Evolutionary conservation across 768 basidiomycete genomes (phyloP), one percentile per base, ranked within the genome.

Genomic region (Strobilomyces confusus): DNA sequence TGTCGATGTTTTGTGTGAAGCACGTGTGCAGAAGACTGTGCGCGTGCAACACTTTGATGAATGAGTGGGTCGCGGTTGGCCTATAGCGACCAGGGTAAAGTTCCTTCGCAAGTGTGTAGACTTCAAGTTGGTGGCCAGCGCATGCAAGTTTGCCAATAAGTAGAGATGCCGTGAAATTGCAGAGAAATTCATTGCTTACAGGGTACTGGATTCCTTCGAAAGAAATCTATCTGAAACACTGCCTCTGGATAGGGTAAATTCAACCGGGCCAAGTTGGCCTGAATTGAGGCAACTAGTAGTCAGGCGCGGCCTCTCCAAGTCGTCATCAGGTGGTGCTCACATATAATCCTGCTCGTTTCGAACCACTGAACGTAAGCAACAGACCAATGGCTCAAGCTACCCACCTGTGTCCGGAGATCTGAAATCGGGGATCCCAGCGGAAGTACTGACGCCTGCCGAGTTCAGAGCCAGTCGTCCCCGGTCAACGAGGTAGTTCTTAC

Each of bases 1-100:
- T 95, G 66, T 98, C 95, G 51, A 93, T 93, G 64, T 94, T 95
- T 69, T 93, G 93, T 6, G 92, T 92, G 63, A 90, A 91, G 72
- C 88, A 90, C 38, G 77, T 85, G 56, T 82, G 80, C 1, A 99
- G 80, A 15, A 87, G 75, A 1, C 68, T 66, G 59, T 89, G 85
- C 33, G 81, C 72, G n/a, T 82, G 75, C 25, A 99, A 78, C 19
- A 98, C 79, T 32, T 80, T 81, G 63, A 97, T 81, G 72, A 98
- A 98, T 23, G 92, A 89, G 63, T 99, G 95, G 0, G 95, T 85
- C 1, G 81, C 69, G 0, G 95, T 97, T 1, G 97, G 95, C 15
- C 90, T 80, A 73, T 85, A 91, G 63, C 83, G 85, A 37, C 91
- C 93, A 5, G 97, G 95, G 66, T 92, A 93, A 5, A 98, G 80